Evolutionary conservation across 1,284 basidiomycete genomes (phyloP).

Genomic region (Chondrostereum purpureum): DNA sequence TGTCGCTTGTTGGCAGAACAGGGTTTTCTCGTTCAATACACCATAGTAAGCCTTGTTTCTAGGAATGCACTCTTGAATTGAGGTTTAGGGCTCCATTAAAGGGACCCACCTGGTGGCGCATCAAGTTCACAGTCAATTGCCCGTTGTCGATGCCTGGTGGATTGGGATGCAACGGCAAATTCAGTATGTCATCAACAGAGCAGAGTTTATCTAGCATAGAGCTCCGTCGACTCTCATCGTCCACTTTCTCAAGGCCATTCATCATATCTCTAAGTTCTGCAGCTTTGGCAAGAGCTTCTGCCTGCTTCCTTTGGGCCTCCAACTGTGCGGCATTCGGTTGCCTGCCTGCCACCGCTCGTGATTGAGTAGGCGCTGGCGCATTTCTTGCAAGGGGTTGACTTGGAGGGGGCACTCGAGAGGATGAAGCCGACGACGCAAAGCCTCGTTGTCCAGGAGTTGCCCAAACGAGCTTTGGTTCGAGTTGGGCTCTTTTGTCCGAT

Average conservation of each 20-base stretch:
- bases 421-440: conserved; percentile 26
- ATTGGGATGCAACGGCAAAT: conserved; percentile 54
- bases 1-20: conserved; percentile 53
- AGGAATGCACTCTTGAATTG: no score
- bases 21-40: conserved; percentile 75
- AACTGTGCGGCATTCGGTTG: conserved; percentile 32
- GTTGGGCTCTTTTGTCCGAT: conserved; percentile 44
- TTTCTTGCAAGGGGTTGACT: neutral
- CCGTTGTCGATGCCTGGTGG: conserved; percentile 65
- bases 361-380: neutral
- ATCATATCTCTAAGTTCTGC: conserved; percentile 62
- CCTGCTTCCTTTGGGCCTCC: conserved; percentile 38
- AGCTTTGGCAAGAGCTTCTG: conserved; percentile 52
- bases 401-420: neutral
- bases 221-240: conserved; percentile 67
- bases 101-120: conserved; percentile 68
- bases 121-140: conserved; percentile 60
- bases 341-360: neutral
- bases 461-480: conserved; percentile 69
- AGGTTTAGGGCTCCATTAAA: conserved; percentile 4
- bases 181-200: conserved; percentile 61
- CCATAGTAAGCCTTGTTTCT: conserved; percentile 74
- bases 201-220: conserved; percentile 65
- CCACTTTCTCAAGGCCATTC: conserved; percentile 64
- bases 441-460: conserved; percentile 65